Percentiles rank a stretch among this genome's conserved stretches.
These are phyloP conservation scores for Pythium aristosporum DNA, from an alignment of 352 stramenopile genomes.

Conservation along the genomic window DNA sequence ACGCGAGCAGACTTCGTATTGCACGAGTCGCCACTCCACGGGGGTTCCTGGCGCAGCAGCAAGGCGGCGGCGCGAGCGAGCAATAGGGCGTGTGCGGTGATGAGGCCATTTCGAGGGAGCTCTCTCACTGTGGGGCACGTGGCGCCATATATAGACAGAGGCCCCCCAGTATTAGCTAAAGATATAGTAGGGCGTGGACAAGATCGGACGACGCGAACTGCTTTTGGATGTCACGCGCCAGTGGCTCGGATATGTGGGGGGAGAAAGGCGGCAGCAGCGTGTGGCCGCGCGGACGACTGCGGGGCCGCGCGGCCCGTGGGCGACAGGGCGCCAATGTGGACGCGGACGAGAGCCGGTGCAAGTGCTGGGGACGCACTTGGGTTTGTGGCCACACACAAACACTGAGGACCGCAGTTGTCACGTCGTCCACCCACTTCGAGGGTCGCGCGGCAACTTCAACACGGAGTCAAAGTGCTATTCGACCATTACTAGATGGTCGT, in stretches of 20 bases:
- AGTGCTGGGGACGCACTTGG: too few relatives aligned
- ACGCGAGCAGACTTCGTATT: conserved; percentile 12
- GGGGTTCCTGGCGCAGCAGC: neutral
- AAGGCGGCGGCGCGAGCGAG: conserved; percentile 3
- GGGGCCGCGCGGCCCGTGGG: neutral
- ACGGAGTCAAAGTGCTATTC: conserved; percentile 6
- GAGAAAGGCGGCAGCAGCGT: neutral
- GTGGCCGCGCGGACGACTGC: neutral
- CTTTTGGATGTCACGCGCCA: neutral
- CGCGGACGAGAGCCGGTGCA: neutral
- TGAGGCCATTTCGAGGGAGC: neutral
- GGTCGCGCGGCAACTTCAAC: conserved; percentile 14
- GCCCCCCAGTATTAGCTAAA: neutral
- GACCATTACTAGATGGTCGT: neutral
- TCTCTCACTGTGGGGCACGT: neutral
- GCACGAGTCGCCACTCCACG: too few relatives aligned
- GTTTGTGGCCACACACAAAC: neutral
- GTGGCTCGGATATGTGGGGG: neutral
- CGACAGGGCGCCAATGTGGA: neutral
- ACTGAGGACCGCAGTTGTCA: neutral
- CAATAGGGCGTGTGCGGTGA: conserved; percentile 3
- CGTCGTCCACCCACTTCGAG: neutral
- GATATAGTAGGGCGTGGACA: neutral
- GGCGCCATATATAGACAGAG: neutral
- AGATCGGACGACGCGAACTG: neutral